Base-by-base conservation (phyloP, 1,284 basidiomycete species). In the Ceratobasidium sp. region DNA sequence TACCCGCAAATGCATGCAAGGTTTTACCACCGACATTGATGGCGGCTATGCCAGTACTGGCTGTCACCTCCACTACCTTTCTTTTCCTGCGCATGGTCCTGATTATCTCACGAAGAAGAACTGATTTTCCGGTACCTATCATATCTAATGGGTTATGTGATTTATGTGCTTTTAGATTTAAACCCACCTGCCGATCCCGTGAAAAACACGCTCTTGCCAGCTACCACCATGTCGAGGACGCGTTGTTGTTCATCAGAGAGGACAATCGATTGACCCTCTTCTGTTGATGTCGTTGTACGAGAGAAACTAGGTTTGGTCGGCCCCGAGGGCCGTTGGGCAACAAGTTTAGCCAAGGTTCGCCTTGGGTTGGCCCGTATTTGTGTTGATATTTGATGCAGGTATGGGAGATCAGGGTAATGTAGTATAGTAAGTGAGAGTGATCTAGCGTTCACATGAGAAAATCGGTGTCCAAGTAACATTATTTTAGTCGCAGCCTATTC, bases 21-120 rank as follows among this genome's bases (percentile, higher is more conserved):
- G 87, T 88, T 18, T 82, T 81, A 35, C 87, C 87, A 5, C 86
- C 87, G 70, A 88, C 85, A 77, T 88, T 87, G 78, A 86, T 86
- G 0, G 84, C 87, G 0, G 87, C 87, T 73, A 89, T 87, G 62
- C 87, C 87, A 0, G 87, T 88, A 13, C 86, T 86, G 6, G 87
- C 87, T 0, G 87, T 88, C 38, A 88, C 83, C 3, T 85, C 86
- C 79, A 43, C 86, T 85, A 77, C 88, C 88, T 16, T 78, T 79
- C 18, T 76, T 76, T 75, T 82, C 81, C 75, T 85, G 85, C 54
- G 78, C 78, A 28, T 81, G 80, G 30, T 79, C 7, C 77, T 73
- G 78, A 88, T 87, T 75, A 88, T 86, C 75, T 86, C 85, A 11
- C 85, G 81, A 1, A 88, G 80, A 4, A 88, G 80, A 30, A 88